These are phyloP conservation scores for Paramecium sexaurelia DNA, from an alignment of 73 alveolate species.

Conservation along the genomic window DNA sequence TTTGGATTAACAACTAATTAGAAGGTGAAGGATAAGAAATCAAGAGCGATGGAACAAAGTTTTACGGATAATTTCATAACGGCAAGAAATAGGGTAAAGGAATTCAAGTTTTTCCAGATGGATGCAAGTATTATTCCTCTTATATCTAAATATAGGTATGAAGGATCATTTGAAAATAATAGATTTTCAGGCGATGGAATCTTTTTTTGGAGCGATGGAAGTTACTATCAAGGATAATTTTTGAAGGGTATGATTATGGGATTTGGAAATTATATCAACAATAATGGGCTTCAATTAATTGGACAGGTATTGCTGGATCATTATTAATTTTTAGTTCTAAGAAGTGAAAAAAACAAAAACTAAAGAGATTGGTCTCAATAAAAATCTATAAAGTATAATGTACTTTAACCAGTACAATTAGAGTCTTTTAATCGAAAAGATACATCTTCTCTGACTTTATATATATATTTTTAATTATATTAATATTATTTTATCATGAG, in stretches of 20 bases:
- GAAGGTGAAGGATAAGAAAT: constrained; percentile 32
- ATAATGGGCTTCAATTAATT: background rate
- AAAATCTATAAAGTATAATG: background rate
- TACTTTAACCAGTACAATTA: background rate
- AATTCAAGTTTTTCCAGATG: background rate
- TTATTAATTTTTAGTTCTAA: background rate
- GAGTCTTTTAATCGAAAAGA: constrained; percentile 17
- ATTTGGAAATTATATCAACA: background rate
- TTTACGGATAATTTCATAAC: constrained; percentile 14
- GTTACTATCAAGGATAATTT: background rate
- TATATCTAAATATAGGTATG: constrained; percentile 3
- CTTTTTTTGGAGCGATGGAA: constrained; percentile 40
- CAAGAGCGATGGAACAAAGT: constrained; percentile 5
- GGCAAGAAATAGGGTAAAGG: constrained; percentile 38
- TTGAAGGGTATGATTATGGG: background rate
- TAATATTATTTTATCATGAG: background rate
- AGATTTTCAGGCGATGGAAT: background rate
- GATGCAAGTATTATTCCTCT: background rate
- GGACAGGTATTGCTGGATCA: background rate
- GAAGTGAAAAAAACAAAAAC: background rate
- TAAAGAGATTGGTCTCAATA: background rate
- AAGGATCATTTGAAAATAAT: constrained; percentile 27
- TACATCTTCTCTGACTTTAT: background rate
- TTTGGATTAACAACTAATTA: background rate
- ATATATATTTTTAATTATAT: background rate